Base-by-base conservation (phyloP, 805 yeast genomes). In the Kregervanrija delftensis region DNA sequence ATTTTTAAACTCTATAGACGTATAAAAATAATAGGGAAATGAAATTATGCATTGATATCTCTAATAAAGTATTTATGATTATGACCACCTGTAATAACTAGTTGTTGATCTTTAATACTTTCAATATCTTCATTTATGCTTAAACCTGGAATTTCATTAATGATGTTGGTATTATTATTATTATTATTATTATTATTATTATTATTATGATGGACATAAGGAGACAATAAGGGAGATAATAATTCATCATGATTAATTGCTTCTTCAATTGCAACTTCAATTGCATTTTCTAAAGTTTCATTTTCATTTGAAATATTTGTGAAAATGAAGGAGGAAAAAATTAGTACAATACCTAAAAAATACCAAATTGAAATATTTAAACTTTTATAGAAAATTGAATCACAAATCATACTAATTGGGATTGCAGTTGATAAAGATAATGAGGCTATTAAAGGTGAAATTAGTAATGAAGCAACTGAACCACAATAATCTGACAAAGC, bases 361-460 rank as follows among this genome's bases (percentile, higher is more conserved):
- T 76, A 76, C 6, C 60, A 51, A 5, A 60, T 49, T 1, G 66
- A 58, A 1, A 67, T 53, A 34, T 53, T 58, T 5, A 49, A 46
- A 8, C 66, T 54, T 12, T 71, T 49, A 49, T 68, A 73, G 41
- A 64, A 58, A 4, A 61, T 39, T 1, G 68, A 62, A 51, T 76
- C 82, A 40, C 73, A 64, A 43, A 72, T 64, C 52, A 76, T 72
- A 30, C 75, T 72, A 17, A 76, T 63, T 3, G 82, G 82, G 33
- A 76, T 74, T 0, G 74, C 71, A 0, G 77, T 66, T 1, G 81
- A 73, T 33, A 76, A 57, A 3, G 79, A 73, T 34, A 76, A 60
- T 3, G 79, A 66, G 2, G 77, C 70, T 12, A 75, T 68, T 45
- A 76, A 64, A 1, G 82, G 82, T 39, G 79, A 73, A 1, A 81